Evolutionary conservation across 495 filamentous ascomycete species (phyloP), one percentile per base, ranked within the genome.

Genomic region (Penicillium egyptiacum): DNA sequence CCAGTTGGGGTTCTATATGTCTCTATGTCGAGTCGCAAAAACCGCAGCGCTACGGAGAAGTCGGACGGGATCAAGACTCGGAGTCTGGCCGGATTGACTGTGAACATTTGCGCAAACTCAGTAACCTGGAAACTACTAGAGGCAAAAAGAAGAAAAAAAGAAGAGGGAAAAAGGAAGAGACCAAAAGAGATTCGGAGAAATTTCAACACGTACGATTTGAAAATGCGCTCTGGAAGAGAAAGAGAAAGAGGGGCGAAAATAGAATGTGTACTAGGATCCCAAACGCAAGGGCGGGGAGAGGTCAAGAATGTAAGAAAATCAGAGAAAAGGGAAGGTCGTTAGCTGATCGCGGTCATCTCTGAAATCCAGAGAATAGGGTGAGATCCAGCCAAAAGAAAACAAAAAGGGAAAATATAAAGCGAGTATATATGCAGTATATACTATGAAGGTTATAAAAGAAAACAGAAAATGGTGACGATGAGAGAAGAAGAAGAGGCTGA

Each of bases 281-380:
- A 22, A 59, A 65, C 56, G 65, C 63, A 66, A 68, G 63, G 65
- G 64, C n/a, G 51, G 45, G 50, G 44, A 47, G 42, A 48, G 53
- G 57, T 55, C 51, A 59, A 47, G 55, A 55, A 58, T 33, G 46
- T 53, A 58, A 55, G 50, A 44, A 46, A 54, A 42, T 10, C 28
- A 55, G 31, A 41, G 20, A 64, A 58, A 63, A 57, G 49, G 56
- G 58, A 65, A 54, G 47, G 46, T 19, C 17, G 41, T 61, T 68
- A 68, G 63, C 50, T 63, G 60, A 63, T 66, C 55, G 57, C 55
- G 35, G 61, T 57, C 59, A 66, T 63, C 57, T 62, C 62, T 61
- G 40, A 42, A 50, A 57, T 33, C 26, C 17, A 20, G n/a, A 45
- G 16, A 26, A 23, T 19, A 11, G 53, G 12, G 16, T 46, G 17